A percentile compares a stretch with the other conserved stretches of the same genome.
These are phyloP conservation scores for Tylopilus sp. DNA, from an alignment of 1,284 basidiomycete genomes.

Conservation along the genomic window DNA sequence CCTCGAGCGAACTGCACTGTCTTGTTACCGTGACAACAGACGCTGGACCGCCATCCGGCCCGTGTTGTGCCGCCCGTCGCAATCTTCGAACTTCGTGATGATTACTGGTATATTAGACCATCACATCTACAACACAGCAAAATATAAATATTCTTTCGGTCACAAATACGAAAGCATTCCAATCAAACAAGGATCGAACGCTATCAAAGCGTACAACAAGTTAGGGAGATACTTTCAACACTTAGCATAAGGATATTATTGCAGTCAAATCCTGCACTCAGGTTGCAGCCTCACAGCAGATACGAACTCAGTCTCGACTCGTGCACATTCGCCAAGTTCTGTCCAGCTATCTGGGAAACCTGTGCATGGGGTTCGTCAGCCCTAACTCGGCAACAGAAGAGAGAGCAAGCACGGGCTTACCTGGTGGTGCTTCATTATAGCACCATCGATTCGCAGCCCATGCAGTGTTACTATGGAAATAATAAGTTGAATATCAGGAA, in stretches of 20 bases:
- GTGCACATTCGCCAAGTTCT: constrained; percentile 24
- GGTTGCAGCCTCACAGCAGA: background rate
- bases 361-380: constrained; percentile 3
- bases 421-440: constrained; percentile 27
- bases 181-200: background rate
- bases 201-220: background rate
- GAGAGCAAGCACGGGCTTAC: constrained; percentile 8
- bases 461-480: constrained; percentile 21
- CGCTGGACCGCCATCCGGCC: no score
- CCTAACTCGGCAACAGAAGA: background rate
- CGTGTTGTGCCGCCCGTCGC: no score
- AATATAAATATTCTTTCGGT: background rate
- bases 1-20: no score
- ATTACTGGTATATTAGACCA: no score
- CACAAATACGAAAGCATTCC: background rate
- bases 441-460: constrained; percentile 36
- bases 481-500: no score
- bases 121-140: background rate
- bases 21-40: no score
- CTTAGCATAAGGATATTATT: background rate
- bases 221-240: background rate
- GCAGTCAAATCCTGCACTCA: background rate
- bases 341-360: constrained; percentile 25
- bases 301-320: background rate
- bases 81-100: no score